Evolutionary conservation across 257 asterid genomes (phyloP).

Genomic region (Salvia miltiorrhiza): DNA sequence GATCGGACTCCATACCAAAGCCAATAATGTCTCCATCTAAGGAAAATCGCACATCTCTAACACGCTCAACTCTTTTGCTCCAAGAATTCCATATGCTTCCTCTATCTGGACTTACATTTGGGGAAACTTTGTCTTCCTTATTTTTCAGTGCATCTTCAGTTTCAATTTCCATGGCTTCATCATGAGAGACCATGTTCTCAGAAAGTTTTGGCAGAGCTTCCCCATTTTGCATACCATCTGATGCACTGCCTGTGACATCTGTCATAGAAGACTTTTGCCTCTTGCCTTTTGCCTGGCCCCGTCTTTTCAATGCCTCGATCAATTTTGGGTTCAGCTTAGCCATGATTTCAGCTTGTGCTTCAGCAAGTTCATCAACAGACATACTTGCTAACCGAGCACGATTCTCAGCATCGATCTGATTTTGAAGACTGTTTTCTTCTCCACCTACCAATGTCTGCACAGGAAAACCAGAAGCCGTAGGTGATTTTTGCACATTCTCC

Average conservation of each 20-base stretch:
- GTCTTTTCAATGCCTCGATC: constrained; percentile 50
- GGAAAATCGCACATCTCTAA: constrained; percentile 72
- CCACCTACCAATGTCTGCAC: constrained; percentile 31
- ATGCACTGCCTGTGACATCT: constrained; percentile 34
- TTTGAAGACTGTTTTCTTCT: constrained; percentile 41
- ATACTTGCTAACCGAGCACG: constrained; percentile 56
- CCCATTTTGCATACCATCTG: constrained; percentile 26
- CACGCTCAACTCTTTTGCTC: constrained; percentile 86
- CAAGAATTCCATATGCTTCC: constrained; percentile 67
- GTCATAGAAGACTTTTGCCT: constrained; percentile 41
- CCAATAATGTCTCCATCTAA: constrained; percentile 56
- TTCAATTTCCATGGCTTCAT: constrained; percentile 25
- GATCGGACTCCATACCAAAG: constrained; percentile 28
- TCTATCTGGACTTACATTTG: constrained; percentile 26
- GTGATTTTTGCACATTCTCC: constrained; percentile 17
- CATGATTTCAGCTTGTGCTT: constrained; percentile 77
- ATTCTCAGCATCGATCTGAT: constrained; percentile 85
- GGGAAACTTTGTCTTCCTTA: constrained; percentile 25
- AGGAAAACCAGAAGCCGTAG: constrained; percentile 29
- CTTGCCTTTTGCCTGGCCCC: constrained; percentile 60
- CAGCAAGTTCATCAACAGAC: constrained; percentile 83
- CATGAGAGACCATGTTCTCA: constrained; percentile 26
- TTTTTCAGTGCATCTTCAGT: constrained; percentile 25
- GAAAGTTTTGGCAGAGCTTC: constrained; percentile 27
- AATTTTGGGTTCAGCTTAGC: constrained; percentile 62